These are phyloP conservation scores for Ogataea chonburiensis DNA, from an alignment of 805 yeast species.

Conservation along the genomic window DNA sequence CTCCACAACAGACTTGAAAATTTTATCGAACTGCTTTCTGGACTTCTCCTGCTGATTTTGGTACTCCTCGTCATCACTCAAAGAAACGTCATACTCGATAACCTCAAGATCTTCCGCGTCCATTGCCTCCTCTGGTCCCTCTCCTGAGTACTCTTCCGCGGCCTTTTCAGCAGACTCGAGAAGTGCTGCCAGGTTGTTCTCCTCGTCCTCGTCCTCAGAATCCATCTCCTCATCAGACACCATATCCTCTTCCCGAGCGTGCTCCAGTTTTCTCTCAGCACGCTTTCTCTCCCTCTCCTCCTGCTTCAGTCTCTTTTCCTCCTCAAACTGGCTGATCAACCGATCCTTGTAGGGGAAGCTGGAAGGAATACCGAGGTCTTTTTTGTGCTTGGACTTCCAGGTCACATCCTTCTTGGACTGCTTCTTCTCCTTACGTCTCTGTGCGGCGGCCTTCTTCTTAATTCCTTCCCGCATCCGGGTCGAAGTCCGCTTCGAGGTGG, in stretches of 20 bases:
- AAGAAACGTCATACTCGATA: slow-evolving; percentile 48
- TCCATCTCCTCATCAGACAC: slow-evolving; percentile 38
- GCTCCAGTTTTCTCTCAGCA: slow-evolving; percentile 45
- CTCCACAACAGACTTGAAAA: slow-evolving; percentile 90
- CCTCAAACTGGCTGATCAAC: slow-evolving; percentile 72
- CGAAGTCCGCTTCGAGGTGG: slow-evolving; percentile 82
- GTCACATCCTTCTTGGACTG: slow-evolving; percentile 84
- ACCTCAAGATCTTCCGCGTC: slow-evolving; percentile 45
- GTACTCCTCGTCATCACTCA: slow-evolving; percentile 39
- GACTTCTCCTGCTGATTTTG: slow-evolving; percentile 64
- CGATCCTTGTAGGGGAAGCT: slow-evolving; percentile 91
- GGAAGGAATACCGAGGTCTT: slow-evolving; percentile 94
- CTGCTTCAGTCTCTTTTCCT: slow-evolving; percentile 50
- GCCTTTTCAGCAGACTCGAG: slow-evolving; percentile 89
- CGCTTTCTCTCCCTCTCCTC: slow-evolving; percentile 53
- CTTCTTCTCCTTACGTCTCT: slow-evolving; percentile 81
- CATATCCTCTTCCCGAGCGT: slow-evolving; percentile 37
- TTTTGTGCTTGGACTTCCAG: slow-evolving; percentile 82
- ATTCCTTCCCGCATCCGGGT: slow-evolving; percentile 97
- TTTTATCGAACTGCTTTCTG: slow-evolving; percentile 88
- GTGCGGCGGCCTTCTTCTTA: slow-evolving; percentile 92
- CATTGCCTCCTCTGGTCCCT: slow-evolving; percentile 35
- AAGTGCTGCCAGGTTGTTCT: slow-evolving; percentile 69
- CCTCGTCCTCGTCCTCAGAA: slow-evolving; percentile 43
- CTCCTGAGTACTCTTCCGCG: slow-evolving; percentile 70